Conservation (phyloP, 257 asterid species). For the Scutellaria galericulata region DNA sequence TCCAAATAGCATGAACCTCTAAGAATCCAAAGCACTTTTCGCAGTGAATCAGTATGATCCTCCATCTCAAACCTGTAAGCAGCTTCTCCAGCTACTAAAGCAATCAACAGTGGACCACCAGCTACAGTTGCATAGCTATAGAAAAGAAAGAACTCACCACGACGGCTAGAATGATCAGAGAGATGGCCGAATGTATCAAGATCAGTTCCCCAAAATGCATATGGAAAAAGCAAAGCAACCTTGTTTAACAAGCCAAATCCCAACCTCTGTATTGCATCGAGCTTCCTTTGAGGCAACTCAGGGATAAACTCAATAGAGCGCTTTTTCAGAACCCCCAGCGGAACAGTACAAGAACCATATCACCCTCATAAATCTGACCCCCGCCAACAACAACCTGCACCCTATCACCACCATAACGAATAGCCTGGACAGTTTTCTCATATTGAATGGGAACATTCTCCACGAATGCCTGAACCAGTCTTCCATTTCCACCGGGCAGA, state of each 20-base stretch:
- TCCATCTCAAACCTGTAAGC: slow-evolving; percentile 80
- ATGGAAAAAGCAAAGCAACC: slow-evolving; percentile 94
- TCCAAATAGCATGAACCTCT: slow-evolving; percentile 55
- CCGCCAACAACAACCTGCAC: slow-evolving; percentile 83
- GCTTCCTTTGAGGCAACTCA: slow-evolving; percentile 96
- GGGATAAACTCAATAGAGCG: slow-evolving; percentile 87
- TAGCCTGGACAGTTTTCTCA: slow-evolving; percentile 76
- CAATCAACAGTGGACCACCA: slow-evolving; percentile 91
- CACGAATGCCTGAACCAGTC: slow-evolving; percentile 71
- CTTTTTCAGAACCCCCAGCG: slow-evolving; percentile 88
- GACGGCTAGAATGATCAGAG: slow-evolving; percentile 64
- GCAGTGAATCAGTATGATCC: slow-evolving; percentile 70
- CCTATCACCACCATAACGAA: slow-evolving; percentile 81
- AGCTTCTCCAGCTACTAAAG: slow-evolving; percentile 89
- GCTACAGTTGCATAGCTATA: slow-evolving; percentile 91
- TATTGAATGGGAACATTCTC: slow-evolving; percentile 81
- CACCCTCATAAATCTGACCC: slow-evolving; percentile 78
- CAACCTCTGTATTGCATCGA: slow-evolving; percentile 87
- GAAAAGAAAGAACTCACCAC: slow-evolving; percentile 90
- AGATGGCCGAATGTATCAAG: slow-evolving; percentile 98
- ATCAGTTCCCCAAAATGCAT: slow-evolving; percentile 92
- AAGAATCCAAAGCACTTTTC: slow-evolving; percentile 83
- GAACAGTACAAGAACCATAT: slow-evolving; percentile 95
- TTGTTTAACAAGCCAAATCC: slow-evolving; percentile 96
- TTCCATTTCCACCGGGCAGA: slow-evolving; percentile 91